Percentiles rank a stretch among this genome's conserved stretches.
Evolutionary conservation across 2,329 filamentous ascomycete genomes (phyloP).

Genomic region (Penicillium sp.): DNA sequence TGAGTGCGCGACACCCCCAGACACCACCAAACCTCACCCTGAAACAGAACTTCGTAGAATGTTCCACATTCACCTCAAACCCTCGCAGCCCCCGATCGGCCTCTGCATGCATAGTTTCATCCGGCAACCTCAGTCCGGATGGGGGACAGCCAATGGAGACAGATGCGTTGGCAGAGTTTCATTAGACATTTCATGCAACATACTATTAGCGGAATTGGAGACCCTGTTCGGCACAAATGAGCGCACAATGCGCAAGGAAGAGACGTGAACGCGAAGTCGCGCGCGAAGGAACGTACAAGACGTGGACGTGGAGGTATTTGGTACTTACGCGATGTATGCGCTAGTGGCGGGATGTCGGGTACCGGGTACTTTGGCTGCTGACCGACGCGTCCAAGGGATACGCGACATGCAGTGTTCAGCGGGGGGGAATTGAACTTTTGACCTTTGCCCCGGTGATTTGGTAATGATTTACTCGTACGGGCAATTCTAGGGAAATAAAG

Average conservation of each 20-base stretch:
- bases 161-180: slow-evolving; percentile 7
- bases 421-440: not conserved
- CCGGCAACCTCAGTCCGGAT: not conserved
- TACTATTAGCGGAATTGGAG: not conserved
- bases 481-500: not conserved
- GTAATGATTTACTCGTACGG: not conserved
- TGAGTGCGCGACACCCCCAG: not conserved
- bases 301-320: slow-evolving; percentile 1
- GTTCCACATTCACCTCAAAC: slow-evolving; percentile 1
- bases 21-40: not conserved
- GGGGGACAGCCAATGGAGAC: not conserved
- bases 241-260: slow-evolving; percentile 1
- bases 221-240: not conserved
- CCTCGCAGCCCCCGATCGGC: not conserved
- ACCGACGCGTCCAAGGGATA: slow-evolving; percentile 15
- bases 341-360: not conserved
- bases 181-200: not conserved
- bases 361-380: slow-evolving; percentile 1
- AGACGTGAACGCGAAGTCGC: slow-evolving; percentile 1
- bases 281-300: not conserved
- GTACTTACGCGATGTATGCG: slow-evolving; percentile 1
- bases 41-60: not conserved
- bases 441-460: not conserved
- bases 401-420: not conserved
- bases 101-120: slow-evolving; percentile 3